A percentile compares a stretch with the other conserved stretches of the same genome.
Conservation (phyloP, 1,284 basidiomycete species). For the Cutaneotrichosporon cutaneum region DNA sequence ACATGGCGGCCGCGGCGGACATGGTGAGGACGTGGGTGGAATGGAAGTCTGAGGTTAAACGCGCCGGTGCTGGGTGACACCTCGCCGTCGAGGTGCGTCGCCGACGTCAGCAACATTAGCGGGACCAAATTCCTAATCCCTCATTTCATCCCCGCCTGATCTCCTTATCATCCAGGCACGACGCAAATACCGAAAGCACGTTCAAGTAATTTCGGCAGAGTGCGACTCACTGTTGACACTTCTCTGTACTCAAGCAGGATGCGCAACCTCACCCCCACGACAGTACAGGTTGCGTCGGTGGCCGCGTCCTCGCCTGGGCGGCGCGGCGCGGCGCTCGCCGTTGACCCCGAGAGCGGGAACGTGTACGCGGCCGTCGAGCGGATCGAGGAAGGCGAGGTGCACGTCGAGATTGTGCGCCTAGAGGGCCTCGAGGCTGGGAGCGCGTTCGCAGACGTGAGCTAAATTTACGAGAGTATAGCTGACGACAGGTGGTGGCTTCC, state of each 20-base stretch:
- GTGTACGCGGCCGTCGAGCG: constrained; percentile 62
- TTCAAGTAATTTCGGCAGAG: neutral
- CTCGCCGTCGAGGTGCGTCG: neutral
- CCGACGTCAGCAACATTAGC: neutral
- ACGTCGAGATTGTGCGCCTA: constrained; percentile 63
- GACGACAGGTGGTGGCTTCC: constrained; percentile 30
- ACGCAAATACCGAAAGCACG: neutral
- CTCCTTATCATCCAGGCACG: neutral
- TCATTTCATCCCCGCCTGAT: neutral
- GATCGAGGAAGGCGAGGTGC: constrained; percentile 58
- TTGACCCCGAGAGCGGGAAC: constrained; percentile 67
- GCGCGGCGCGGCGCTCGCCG: constrained; percentile 23
- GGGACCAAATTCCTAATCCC: neutral
- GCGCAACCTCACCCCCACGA: constrained; percentile 35
- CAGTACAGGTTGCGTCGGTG: constrained; percentile 20
- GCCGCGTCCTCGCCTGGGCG: neutral
- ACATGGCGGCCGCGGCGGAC: constrained; percentile 11
- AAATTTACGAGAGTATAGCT: constrained; percentile 3
- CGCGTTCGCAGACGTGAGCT: constrained; percentile 28
- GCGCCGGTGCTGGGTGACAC: neutral
- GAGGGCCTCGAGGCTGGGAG: constrained; percentile 27
- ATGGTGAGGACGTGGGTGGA: neutral
- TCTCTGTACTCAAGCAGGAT: constrained; percentile 18
- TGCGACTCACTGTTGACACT: neutral
- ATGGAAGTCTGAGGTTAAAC: neutral